A percentile compares a stretch with the other conserved stretches of the same genome.
These are phyloP conservation scores for Curvularia lunata DNA, from an alignment of 2,329 filamentous ascomycete genomes.

Conservation along the genomic window DNA sequence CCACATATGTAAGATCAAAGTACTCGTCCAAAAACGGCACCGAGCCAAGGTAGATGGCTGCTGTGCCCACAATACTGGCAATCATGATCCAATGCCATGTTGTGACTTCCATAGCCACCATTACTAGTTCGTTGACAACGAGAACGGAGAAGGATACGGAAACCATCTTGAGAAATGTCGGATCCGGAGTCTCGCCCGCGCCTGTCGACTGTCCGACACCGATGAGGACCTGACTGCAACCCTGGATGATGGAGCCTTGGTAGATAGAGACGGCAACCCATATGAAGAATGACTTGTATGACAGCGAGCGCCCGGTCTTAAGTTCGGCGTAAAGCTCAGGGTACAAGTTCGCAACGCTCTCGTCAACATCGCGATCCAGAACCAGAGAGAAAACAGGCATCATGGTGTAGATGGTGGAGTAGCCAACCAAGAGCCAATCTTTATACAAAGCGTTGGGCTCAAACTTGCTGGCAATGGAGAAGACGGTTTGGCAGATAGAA, in stretches of 20 bases:
- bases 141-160: slow-evolving; percentile 90
- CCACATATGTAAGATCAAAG: slow-evolving; percentile 82
- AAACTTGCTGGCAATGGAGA: slow-evolving; percentile 89
- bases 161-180: slow-evolving; percentile 68
- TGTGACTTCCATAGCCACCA: slow-evolving; percentile 96
- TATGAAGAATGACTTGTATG: slow-evolving; percentile 92
- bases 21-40: slow-evolving; percentile 89
- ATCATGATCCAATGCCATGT: slow-evolving; percentile 98
- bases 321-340: slow-evolving; percentile 97
- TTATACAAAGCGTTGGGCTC: slow-evolving; percentile 92
- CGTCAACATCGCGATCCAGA: slow-evolving; percentile 93
- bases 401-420: slow-evolving; percentile 95
- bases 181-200: slow-evolving; percentile 12
- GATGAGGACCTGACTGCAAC: slow-evolving; percentile 86
- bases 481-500: slow-evolving; percentile 95
- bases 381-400: slow-evolving; percentile 91
- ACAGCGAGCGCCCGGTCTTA: slow-evolving; percentile 84
- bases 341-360: slow-evolving; percentile 90
- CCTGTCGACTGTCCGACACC: slow-evolving; percentile 58
- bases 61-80: slow-evolving; percentile 80
- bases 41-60: slow-evolving; percentile 77
- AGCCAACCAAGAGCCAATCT: slow-evolving; percentile 96
- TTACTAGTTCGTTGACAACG: slow-evolving; percentile 91
- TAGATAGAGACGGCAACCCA: slow-evolving; percentile 97
- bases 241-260: slow-evolving; percentile 93